Conservation (phyloP, 495 filamentous ascomycete species). For the Glonium stellatum region DNA sequence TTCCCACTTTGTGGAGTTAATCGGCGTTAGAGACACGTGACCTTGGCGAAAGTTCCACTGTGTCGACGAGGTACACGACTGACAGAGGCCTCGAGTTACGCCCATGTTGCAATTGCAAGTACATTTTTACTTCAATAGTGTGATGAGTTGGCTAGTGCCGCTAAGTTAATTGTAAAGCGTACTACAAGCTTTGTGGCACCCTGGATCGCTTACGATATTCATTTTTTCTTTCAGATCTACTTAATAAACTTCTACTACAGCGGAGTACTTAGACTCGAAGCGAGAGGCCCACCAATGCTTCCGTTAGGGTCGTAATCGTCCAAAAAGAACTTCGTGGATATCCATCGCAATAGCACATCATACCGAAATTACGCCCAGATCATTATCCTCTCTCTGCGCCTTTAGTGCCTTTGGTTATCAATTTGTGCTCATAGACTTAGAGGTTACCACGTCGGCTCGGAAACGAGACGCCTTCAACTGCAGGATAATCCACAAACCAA, state of each 20-base stretch:
- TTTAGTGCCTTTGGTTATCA: neutral
- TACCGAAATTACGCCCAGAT: constrained; percentile 2
- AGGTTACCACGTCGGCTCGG: constrained; percentile 54
- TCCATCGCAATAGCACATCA: constrained; percentile 24
- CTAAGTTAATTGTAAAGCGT: too few species aligned
- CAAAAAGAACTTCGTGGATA: constrained; percentile 16
- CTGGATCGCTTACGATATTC: neutral
- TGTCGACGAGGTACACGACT: too few species aligned
- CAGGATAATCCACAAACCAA: constrained; percentile 87
- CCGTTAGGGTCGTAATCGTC: constrained; percentile 10
- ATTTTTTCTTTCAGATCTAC: neutral
- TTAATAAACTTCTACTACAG: neutral
- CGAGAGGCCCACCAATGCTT: constrained; percentile 8
- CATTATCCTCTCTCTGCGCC: neutral
- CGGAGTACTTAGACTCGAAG: neutral
- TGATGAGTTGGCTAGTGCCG: too few species aligned
- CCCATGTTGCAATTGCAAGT: too few species aligned
- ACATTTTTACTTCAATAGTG: too few species aligned
- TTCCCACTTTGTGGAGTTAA: neutral
- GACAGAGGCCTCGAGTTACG: too few species aligned
- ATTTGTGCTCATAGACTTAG: constrained; percentile 17
- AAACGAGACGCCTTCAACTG: constrained; percentile 76
- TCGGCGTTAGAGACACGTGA: constrained; percentile 8
- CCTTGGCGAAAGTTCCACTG: neutral
- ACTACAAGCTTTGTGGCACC: too few species aligned